Percentiles rank a stretch among this genome's conserved stretches.
Evolutionary conservation across 2,329 filamentous ascomycete genomes (phyloP).

Genomic region (Sporothrix mexicana): DNA sequence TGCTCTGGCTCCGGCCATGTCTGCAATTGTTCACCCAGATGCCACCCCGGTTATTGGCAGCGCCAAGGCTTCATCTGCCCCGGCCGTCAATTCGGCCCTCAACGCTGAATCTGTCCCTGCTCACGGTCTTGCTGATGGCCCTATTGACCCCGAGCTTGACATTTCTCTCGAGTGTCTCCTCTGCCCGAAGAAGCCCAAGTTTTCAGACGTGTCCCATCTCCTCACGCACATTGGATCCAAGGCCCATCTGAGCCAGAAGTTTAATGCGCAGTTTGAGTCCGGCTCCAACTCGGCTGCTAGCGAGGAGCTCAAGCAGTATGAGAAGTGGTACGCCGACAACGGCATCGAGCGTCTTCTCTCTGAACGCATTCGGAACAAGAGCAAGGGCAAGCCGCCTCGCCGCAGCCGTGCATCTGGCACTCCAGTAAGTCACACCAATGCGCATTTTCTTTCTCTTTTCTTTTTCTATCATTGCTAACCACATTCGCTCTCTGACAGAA

Average conservation of each 20-base stretch:
- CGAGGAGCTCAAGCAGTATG: conserved; percentile 68
- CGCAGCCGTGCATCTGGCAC: conserved; percentile 39
- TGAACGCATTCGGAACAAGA: conserved; percentile 77
- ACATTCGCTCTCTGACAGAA: background rate
- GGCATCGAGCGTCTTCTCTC: conserved; percentile 75
- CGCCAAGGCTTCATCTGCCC: background rate
- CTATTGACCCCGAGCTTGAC: conserved; percentile 32
- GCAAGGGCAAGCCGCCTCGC: conserved; percentile 59
- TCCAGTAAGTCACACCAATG: conserved; percentile 32
- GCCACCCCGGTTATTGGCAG: background rate
- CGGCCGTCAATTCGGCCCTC: background rate
- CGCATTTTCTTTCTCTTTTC: background rate
- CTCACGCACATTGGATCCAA: conserved; percentile 93
- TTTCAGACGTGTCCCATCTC: conserved; percentile 90
- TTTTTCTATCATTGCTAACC: background rate
- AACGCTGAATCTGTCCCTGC: background rate
- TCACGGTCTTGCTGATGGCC: background rate
- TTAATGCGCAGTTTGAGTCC: conserved; percentile 77
- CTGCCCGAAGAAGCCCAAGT: conserved; percentile 78
- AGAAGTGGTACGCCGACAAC: conserved; percentile 77
- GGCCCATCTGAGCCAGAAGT: conserved; percentile 84
- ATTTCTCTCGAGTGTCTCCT: conserved; percentile 81
- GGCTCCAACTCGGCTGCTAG: conserved; percentile 70
- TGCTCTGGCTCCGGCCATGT: no score
- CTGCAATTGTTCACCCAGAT: background rate